phyloP scores from a whole-genome alignment of 2,329 filamentous ascomycete species.

The Alternaria gansuensis region DNA sequence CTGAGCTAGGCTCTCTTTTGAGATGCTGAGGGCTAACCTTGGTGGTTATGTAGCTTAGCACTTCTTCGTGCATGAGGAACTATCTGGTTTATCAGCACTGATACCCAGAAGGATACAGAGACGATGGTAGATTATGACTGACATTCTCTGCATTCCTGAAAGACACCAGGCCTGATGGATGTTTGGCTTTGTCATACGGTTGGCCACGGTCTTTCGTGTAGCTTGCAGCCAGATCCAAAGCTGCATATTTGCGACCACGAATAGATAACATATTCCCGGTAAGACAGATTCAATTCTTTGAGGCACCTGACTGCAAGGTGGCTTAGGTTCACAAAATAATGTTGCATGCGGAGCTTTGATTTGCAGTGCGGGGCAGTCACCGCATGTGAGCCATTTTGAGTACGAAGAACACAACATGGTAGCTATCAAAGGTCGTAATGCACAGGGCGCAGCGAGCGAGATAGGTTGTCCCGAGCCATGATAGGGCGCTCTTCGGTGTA shows the following conservation, averaged over 20 bases:
- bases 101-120: not conserved
- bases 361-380: conserved; percentile 13
- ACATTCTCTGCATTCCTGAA: conserved; percentile 16
- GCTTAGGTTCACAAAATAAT: not conserved
- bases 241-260: conserved; percentile 16
- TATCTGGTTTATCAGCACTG: not conserved
- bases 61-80: conserved; percentile 15
- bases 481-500: not conserved
- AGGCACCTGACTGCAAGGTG: not conserved
- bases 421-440: not conserved
- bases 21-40: conserved; percentile 8
- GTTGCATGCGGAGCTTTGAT: conserved; percentile 3
- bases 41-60: conserved; percentile 8
- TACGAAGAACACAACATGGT: not conserved
- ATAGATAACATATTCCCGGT: conserved; percentile 8
- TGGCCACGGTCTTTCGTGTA: conserved; percentile 17
- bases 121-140: not conserved
- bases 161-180: conserved; percentile 12
- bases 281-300: too few species aligned
- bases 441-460: not conserved
- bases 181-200: conserved; percentile 5
- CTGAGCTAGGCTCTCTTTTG: not conserved
- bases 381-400: not conserved
- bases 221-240: conserved; percentile 13
- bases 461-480: not conserved